Conservation (phyloP, 257 asterid species). For the Forsythia suspensa region DNA sequence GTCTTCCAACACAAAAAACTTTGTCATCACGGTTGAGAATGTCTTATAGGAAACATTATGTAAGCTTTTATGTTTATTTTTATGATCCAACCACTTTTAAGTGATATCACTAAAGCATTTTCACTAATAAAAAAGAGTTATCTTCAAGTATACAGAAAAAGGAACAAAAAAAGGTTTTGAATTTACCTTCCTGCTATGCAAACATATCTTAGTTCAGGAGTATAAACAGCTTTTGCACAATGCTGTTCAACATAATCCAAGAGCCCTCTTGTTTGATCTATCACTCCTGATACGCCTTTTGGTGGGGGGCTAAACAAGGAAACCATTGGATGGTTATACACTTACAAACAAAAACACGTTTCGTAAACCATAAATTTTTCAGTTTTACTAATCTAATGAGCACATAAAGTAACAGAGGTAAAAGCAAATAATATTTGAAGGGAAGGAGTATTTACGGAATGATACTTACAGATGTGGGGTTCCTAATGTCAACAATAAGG, state of each 20-base stretch:
- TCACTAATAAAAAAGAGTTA: neutral
- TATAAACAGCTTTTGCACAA: constrained; percentile 81
- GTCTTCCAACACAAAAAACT: neutral
- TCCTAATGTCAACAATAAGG: constrained; percentile 82
- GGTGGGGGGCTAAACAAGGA: constrained; percentile 67
- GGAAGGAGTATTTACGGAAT: neutral
- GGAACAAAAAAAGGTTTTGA: neutral
- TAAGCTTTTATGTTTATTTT: neutral
- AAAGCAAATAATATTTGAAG: neutral
- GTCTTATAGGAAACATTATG: neutral
- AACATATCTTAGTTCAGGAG: constrained; percentile 80
- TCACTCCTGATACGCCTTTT: constrained; percentile 84
- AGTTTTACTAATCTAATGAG: neutral
- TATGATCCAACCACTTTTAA: neutral
- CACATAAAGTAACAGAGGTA: neutral
- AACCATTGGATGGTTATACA: constrained; percentile 12
- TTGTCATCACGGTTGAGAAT: neutral
- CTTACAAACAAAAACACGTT: neutral
- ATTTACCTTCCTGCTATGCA: constrained; percentile 92
- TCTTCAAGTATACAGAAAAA: neutral
- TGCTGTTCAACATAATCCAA: constrained; percentile 74
- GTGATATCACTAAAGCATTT: neutral
- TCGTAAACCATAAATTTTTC: neutral
- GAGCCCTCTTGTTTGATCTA: constrained; percentile 96
- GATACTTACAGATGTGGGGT: constrained; percentile 83